Evolutionary conservation across 2,329 filamentous ascomycete species (phyloP), one percentile per base, ranked within the genome.

Genomic region (Lasiodiplodia gonubiensis): DNA sequence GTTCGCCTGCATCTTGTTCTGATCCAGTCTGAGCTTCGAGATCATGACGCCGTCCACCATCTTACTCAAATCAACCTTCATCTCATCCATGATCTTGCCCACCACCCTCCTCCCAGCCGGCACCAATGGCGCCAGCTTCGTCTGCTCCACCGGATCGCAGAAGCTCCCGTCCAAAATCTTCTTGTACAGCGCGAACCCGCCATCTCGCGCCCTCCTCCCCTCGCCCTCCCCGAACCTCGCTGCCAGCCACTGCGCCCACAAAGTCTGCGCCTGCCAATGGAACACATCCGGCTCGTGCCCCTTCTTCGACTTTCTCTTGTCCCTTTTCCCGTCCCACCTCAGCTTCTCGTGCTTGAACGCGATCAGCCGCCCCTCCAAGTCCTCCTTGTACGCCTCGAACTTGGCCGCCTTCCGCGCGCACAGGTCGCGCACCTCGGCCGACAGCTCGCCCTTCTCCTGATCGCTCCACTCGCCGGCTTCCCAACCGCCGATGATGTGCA

Each of bases 211-310:
- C 48, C 73, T 72, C 46, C 76, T 75, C 12, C 79, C 82, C 48
- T 74, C 75, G 27, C 79, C 77, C 10, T 76, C 75, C 46, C 78
- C 73, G 42, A 84, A 74, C 16, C 75, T 72, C 64, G 83, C 78
- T 1, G 75, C 76, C 37, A 84, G 71, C 80, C 81, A 85, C 71
- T 86, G 81, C 0, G 81, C 80, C 72, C 84, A 81, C 61, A 83
- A 79, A 8, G 71, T 72, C 8, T 85, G 74, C 4, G 80, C 80
- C 74, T 85, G 83, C 84, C 84, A 86, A 70, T 81, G 77, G 68
- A 85, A 78, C 68, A 86, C 82, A 68, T 86, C 81, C 67, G 79
- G 81, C 23, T 77, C 74, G 69, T 85, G 86, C 18, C 76, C 75
- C 16, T 57, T 37, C 53, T 80, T 78, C 42, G 83, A 80, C 63